phyloP scores from a whole-genome alignment of 1,284 basidiomycete species.

The Mycena sp. region DNA sequence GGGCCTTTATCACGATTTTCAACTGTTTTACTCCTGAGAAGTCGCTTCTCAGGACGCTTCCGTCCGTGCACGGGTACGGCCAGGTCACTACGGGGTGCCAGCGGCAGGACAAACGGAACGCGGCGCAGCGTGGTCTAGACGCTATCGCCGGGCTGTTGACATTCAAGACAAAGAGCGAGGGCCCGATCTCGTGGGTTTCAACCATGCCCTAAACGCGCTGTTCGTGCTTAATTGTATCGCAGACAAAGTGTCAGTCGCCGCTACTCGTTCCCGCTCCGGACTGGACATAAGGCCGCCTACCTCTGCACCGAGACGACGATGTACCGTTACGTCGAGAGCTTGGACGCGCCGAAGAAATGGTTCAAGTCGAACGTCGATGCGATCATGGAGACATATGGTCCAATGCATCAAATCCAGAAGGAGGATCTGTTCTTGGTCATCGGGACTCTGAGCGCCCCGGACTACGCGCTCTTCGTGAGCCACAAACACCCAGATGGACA shows the following conservation, averaged over 20 bases:
- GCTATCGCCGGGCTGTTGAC: constrained; percentile 62
- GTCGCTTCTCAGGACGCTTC: constrained; percentile 49
- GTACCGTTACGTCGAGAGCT: constrained; percentile 67
- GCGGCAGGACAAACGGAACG: constrained; percentile 61
- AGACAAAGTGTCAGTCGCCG: constrained; percentile 60
- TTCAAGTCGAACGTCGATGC: constrained; percentile 67
- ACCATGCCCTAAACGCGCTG: neutral
- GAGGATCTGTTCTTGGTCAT: constrained; percentile 77
- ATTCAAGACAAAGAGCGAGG: constrained; percentile 47
- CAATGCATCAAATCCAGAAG: constrained; percentile 59
- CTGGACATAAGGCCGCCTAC: constrained; percentile 66
- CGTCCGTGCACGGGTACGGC: constrained; percentile 66
- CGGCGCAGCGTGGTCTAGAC: constrained; percentile 64
- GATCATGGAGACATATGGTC: constrained; percentile 62
- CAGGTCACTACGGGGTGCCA: constrained; percentile 54
- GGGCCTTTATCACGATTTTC: constrained; percentile 75
- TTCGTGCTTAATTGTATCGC: neutral
- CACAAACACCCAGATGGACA: constrained; percentile 67
- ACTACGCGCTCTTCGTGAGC: constrained; percentile 72
- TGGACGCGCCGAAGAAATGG: constrained; percentile 69
- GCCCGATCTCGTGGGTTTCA: constrained; percentile 45
- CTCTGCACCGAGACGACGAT: constrained; percentile 68
- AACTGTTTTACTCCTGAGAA: constrained; percentile 59
- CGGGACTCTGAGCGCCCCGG: constrained; percentile 67
- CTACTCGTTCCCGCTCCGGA: constrained; percentile 62